Base-by-base conservation (phyloP, 225 moss, liverwort and hornwort genomes). In the Lunularia cruciata region DNA sequence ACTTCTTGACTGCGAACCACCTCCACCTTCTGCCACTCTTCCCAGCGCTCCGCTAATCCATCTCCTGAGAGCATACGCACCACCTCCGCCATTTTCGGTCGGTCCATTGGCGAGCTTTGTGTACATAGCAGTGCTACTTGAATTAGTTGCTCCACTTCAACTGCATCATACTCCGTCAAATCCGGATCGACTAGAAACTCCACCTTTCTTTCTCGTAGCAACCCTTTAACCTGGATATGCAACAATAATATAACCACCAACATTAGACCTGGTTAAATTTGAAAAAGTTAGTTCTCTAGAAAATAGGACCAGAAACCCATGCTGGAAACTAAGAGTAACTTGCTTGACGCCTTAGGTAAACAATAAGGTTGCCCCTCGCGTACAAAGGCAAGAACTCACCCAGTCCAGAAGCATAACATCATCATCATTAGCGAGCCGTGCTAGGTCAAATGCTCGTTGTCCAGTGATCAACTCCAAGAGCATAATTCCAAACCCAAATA, bases 371-470 rank as follows among this genome's bases (percentile, higher is more conserved):
- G 40, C 40, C 40, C 8, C 8, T 40, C 13, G 40, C 6, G 6
- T 6, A 6, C 40, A 6, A 40, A 13, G 13, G 28, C 19, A 6
- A 0, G 18, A 34, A 67, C 59, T 67, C 57, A 85, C 85, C 85
- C 85, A 85, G 58, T 85, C 85, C 9, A 85, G 82, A 35, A 85
- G 82, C 85, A 85, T 85, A 31, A 85, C 85, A 75, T 85, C 85
- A 32, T 82, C 85, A 47, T 85, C 85, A 49, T 85, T 85, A 32
- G 85, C 85, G 30, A 85, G 82, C 23, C 85, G 85, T 27, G 85
- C 85, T 57, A 85, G 72, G 71, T 85, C 85, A 79, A 82, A 85
- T 20, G 85, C 85, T 2, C 85, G 78, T 60, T 85, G 85, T 15
- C 85, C 85, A 19, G 85, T 85, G 51, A 85, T 85, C 71, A 85